Percentiles rank a stretch among this genome's conserved stretches.
phyloP scores from a whole-genome alignment of 2,329 filamentous ascomycete species.

The Acephala macrosclerotiorum region DNA sequence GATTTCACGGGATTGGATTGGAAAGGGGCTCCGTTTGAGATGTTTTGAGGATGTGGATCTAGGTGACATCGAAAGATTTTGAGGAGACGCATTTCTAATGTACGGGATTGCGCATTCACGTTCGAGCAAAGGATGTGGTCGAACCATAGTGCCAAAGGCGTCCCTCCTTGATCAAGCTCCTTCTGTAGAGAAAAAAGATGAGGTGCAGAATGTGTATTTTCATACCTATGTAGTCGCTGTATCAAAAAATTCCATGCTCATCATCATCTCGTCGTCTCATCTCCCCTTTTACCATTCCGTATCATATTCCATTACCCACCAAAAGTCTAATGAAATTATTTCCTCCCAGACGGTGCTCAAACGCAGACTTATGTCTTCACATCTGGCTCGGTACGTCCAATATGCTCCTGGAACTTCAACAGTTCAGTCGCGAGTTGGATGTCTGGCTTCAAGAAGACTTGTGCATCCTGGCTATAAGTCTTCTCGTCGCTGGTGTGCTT shows the following conservation, averaged over 20 bases:
- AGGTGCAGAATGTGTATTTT: neutral
- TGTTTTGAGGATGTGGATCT: neutral
- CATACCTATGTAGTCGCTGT: neutral
- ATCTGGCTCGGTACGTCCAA: slow-evolving; percentile 91
- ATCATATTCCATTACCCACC: slow-evolving; percentile 7
- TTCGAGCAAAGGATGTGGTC: too few species aligned
- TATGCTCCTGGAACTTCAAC: slow-evolving; percentile 91
- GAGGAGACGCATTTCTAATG: too few species aligned
- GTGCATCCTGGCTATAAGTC: slow-evolving; percentile 82
- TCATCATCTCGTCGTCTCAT: slow-evolving; percentile 1
- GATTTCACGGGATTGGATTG: neutral
- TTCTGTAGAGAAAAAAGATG: neutral
- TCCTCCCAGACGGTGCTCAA: neutral
- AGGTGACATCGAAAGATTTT: too few species aligned
- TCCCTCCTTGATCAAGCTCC: neutral
- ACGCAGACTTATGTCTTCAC: slow-evolving; percentile 79
- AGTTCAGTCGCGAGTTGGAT: slow-evolving; percentile 85
- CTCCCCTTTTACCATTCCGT: slow-evolving; percentile 2
- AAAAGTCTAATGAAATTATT: neutral
- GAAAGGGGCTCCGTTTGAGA: neutral
- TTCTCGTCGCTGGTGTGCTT: slow-evolving; percentile 86
- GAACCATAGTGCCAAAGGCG: too few species aligned
- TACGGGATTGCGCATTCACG: too few species aligned
- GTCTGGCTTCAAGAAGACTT: slow-evolving; percentile 92
- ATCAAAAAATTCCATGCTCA: neutral